A percentile compares a stretch with the other conserved stretches of the same genome.
These are phyloP conservation scores for Thielaviopsis ethacetica DNA, from an alignment of 2,329 filamentous ascomycete species.

Conservation along the genomic window DNA sequence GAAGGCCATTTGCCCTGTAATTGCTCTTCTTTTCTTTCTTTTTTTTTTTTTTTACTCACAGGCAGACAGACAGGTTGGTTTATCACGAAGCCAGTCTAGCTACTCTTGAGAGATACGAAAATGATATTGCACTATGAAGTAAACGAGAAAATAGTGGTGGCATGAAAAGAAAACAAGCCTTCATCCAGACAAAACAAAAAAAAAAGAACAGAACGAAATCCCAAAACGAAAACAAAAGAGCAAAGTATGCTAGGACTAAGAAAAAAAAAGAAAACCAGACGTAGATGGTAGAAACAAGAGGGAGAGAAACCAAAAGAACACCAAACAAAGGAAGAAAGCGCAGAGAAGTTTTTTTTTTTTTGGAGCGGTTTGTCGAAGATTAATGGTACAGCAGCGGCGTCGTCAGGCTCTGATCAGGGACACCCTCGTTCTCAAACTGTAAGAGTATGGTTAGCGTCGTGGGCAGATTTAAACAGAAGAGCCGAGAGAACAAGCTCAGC, in stretches of 20 bases:
- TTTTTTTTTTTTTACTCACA: neutral
- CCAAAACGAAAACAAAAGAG: neutral
- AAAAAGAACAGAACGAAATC: neutral
- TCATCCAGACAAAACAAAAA: neutral
- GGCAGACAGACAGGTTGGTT: no score
- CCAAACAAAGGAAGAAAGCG: neutral
- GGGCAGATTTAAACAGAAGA: neutral
- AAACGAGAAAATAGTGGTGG: neutral
- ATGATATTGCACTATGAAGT: neutral
- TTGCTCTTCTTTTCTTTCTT: neutral
- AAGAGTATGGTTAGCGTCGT: neutral
- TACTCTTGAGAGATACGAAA: no score
- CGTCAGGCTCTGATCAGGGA: conserved; percentile 20
- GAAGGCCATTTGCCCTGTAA: no score
- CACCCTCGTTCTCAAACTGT: conserved; percentile 26
- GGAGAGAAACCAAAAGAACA: neutral
- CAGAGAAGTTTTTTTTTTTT: neutral
- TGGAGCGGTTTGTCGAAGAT: neutral
- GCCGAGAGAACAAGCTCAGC: neutral
- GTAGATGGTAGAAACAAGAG: neutral
- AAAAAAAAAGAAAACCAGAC: neutral
- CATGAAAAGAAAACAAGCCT: neutral
- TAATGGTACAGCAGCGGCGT: conserved; percentile 26
- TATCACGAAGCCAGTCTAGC: no score
- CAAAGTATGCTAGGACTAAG: neutral